Evolutionary conservation across 2,329 filamentous ascomycete genomes (phyloP).

Genomic region (Hypoxylon rubiginosum): DNA sequence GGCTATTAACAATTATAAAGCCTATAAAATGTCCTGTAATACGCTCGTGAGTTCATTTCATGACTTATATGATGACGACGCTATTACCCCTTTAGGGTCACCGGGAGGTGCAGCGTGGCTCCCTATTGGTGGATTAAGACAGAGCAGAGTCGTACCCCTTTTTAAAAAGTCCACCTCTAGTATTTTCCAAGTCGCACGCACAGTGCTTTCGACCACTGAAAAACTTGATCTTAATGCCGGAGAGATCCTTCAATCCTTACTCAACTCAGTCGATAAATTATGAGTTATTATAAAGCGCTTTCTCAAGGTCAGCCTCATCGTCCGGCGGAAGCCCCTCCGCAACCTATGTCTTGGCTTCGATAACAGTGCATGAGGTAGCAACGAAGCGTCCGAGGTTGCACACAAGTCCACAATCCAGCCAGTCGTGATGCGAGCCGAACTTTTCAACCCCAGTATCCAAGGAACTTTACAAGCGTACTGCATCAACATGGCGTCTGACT

Average conservation of each 20-base stretch:
- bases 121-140: background rate
- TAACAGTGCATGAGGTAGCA: background rate
- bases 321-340: background rate
- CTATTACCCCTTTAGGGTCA: background rate
- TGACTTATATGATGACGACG: background rate
- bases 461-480: background rate
- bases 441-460: background rate
- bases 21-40: background rate
- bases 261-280: background rate
- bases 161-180: conserved; percentile 1
- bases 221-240: background rate
- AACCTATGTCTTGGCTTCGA: background rate
- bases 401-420: background rate
- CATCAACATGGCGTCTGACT: background rate
- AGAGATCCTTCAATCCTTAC: background rate
- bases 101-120: background rate
- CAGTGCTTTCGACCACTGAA: background rate
- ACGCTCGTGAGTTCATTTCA: background rate
- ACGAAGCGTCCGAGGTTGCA: background rate
- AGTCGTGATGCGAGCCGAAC: background rate
- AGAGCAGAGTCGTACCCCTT: background rate
- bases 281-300: background rate
- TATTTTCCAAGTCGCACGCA: background rate
- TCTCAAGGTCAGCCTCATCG: background rate
- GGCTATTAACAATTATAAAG: background rate